Percentiles rank a stretch among this genome's conserved stretches.
Evolutionary conservation across 495 filamentous ascomycete species (phyloP).

Genomic region (Trichoderma erinaceum): DNA sequence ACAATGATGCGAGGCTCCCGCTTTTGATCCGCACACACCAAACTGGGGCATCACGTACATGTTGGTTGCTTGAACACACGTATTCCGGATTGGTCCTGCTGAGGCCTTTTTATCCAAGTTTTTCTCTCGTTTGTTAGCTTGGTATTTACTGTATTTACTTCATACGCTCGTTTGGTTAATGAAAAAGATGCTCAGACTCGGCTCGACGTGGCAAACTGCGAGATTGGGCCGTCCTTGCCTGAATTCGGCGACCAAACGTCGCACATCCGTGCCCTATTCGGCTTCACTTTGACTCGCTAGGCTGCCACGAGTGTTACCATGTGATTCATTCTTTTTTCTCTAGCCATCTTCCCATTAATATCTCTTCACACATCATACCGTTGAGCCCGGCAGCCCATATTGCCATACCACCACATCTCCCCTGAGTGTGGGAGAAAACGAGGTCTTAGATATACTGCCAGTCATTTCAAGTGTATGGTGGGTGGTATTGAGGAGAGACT

Average conservation of each 20-base stretch:
- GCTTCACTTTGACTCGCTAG: background rate
- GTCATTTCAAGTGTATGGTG: no score
- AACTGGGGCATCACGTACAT: no score
- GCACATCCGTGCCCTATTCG: conserved; percentile 11
- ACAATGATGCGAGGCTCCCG: conserved; percentile 8
- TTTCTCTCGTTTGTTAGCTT: background rate
- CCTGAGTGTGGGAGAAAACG: no score
- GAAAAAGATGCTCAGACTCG: background rate
- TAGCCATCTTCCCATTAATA: background rate
- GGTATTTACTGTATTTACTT: background rate
- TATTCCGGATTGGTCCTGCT: background rate
- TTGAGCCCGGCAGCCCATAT: background rate
- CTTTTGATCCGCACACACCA: no score
- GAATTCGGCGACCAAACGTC: background rate
- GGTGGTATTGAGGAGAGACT: no score
- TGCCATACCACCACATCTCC: background rate
- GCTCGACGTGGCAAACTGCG: background rate
- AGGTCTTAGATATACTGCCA: no score
- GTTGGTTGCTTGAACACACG: no score
- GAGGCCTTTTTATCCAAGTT: background rate
- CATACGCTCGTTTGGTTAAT: background rate
- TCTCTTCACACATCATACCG: background rate
- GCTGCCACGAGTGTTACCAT: conserved; percentile 1
- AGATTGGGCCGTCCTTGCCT: background rate
- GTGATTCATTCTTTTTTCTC: background rate